These are phyloP conservation scores for Pyrrhoderma lamaoense DNA, from an alignment of 1,284 basidiomycete genomes.

Conservation along the genomic window DNA sequence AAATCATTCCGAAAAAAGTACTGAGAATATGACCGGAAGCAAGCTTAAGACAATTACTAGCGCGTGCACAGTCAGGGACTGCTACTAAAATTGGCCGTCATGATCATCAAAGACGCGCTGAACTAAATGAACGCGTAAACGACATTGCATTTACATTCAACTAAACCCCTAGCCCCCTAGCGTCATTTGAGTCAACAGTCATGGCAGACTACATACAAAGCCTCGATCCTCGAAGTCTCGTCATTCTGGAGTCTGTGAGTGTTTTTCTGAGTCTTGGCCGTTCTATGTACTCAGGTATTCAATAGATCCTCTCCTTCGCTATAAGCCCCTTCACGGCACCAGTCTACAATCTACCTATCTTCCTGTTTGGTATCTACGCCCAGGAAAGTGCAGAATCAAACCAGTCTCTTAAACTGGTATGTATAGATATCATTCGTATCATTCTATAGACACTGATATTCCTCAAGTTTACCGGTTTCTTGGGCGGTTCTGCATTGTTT, in stretches of 20 bases:
- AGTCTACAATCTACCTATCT: constrained; percentile 64
- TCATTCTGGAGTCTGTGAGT: constrained; percentile 56
- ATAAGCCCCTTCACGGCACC: constrained; percentile 54
- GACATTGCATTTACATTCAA: no score
- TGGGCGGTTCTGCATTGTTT: constrained; percentile 52
- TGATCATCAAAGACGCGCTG: no score
- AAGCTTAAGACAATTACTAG: no score
- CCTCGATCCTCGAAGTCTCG: constrained; percentile 62
- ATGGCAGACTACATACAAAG: constrained; percentile 66
- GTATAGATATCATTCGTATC: constrained; percentile 18
- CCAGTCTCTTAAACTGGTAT: constrained; percentile 57
- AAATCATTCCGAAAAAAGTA: constrained; percentile 17
- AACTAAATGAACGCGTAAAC: no score
- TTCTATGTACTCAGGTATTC: no score
- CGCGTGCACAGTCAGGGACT: no score
- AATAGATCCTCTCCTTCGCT: constrained; percentile 49
- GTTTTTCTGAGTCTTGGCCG: not conserved
- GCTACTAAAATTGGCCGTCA: not conserved
- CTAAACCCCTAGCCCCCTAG: not conserved
- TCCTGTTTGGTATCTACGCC: constrained; percentile 65
- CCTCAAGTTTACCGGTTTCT: constrained; percentile 54
- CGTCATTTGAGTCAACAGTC: not conserved
- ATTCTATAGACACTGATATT: not conserved
- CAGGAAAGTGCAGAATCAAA: constrained; percentile 59
- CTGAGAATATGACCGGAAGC: no score